Conservation (phyloP, 148 eudicot genomes). For the Arctostaphylos glauca region DNA sequence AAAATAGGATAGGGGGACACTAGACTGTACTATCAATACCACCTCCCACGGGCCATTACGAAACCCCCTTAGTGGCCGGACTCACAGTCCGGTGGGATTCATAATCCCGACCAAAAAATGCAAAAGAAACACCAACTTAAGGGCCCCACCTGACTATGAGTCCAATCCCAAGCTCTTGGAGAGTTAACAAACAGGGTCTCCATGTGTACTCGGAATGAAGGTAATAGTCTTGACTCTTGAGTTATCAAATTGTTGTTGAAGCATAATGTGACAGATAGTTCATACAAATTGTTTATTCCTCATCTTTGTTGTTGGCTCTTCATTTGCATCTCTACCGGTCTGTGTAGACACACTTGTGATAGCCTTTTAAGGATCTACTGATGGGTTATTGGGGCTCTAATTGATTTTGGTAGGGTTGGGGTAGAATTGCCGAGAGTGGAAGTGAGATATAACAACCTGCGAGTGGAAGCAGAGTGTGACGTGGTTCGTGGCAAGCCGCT, state of each 20-base stretch:
- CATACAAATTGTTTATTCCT: not conserved
- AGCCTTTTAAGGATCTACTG: not conserved
- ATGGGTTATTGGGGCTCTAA: not conserved
- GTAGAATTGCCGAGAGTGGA: slow-evolving; percentile 62
- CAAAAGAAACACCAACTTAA: too few species aligned
- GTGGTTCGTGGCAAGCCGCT: slow-evolving; percentile 86
- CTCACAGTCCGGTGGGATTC: too few species aligned
- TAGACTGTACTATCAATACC: too few species aligned
- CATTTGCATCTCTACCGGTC: not conserved
- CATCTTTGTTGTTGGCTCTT: not conserved
- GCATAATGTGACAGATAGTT: not conserved
- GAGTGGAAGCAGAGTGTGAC: slow-evolving; percentile 63
- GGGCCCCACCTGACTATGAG: too few species aligned
- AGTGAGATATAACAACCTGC: slow-evolving; percentile 59
- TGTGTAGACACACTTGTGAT: not conserved
- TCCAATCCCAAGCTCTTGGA: too few species aligned
- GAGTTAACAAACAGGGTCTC: too few species aligned
- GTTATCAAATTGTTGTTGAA: too few species aligned
- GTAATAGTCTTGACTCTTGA: too few species aligned
- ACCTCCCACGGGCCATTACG: too few species aligned
- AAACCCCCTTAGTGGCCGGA: too few species aligned
- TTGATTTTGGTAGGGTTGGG: slow-evolving; percentile 56
- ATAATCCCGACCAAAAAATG: too few species aligned
- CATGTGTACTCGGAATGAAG: not conserved
- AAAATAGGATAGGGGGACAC: too few species aligned